Conservation (phyloP, 768 basidiomycete species). For the Termitomyces sp. region DNA sequence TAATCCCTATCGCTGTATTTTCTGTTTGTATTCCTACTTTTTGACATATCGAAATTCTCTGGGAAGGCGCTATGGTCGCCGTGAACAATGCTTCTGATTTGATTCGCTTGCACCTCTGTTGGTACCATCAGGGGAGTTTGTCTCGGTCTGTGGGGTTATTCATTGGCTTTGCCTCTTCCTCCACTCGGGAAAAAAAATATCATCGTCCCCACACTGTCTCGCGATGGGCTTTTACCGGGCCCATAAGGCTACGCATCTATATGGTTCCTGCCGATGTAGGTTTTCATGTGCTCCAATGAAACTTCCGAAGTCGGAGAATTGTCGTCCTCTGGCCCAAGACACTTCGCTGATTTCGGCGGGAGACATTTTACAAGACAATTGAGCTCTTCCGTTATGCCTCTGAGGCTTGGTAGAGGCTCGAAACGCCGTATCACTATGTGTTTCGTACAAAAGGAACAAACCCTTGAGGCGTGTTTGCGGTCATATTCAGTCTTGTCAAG, state of each 20-base stretch:
- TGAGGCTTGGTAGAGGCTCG: background rate
- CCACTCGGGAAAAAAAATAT: background rate
- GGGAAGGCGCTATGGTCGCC: background rate
- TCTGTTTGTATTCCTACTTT: slow-evolving; percentile 4
- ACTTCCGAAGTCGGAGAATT: background rate
- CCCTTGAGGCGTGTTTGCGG: background rate
- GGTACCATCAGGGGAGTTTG: background rate
- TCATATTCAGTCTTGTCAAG: background rate
- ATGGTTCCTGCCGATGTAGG: background rate
- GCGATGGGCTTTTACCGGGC: background rate
- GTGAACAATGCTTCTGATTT: background rate
- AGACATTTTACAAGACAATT: background rate
- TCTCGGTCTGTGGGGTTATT: background rate
- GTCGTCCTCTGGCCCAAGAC: background rate
- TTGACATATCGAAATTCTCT: background rate
- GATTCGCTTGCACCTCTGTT: background rate
- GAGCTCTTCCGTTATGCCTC: background rate
- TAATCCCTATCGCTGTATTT: slow-evolving; percentile 1
- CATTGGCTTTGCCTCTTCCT: background rate
- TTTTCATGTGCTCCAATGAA: background rate
- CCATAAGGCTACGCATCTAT: background rate
- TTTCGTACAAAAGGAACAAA: background rate
- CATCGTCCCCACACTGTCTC: background rate
- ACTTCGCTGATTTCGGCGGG: background rate
- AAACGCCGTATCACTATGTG: background rate